Evolutionary conservation across 73 alveolate genomes (phyloP), one percentile per base, ranked within the genome.

Genomic region (Paramecium biaurelia): DNA sequence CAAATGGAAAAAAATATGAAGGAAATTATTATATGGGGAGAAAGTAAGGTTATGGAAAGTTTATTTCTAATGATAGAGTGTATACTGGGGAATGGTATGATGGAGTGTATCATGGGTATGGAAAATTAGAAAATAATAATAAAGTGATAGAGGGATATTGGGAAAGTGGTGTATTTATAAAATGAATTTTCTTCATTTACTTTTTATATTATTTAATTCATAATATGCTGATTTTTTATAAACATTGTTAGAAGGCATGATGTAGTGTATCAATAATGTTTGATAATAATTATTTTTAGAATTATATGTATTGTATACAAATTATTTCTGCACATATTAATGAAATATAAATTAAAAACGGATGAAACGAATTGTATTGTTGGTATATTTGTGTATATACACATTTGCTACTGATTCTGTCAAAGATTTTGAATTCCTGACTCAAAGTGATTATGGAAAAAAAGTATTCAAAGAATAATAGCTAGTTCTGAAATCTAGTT

Each of bases 21-120:
- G 97, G 97, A 47, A 85, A 94, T 28, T 94, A 92, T 87, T 45
- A 63, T 43, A 37, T 86, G 5, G 97, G 93, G 42, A 86, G 93
- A 82, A 94, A 94, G 76, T 86, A 92, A 76, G 97, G 97, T 57
- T 95, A 85, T 95, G 97, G 97, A 1, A 89, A 59, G 23, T 88
- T 87, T 58, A 57, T 76, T 35, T 88, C 95, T 93, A 88, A 59
- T 26, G 34, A 87, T 20, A 89, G 74, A 88, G 59, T 92, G 15
- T 95, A 92, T 92, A 85, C 85, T 26, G 97, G 97, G 6, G 93
- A 93, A 59, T 95, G 95, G 95, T 93, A 92, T 42, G 94, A 92
- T 89, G 97, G 97, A 84, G 92, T 92, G 56, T 95, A 92, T 28
- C 93, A 94, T 86, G 97, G 97, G 20, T 58, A 92, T 37, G 97